A percentile compares a stretch with the other conserved stretches of the same genome.
Evolutionary conservation across 2,329 filamentous ascomycete species (phyloP).

Genomic region (Hirsutella thompsonii): DNA sequence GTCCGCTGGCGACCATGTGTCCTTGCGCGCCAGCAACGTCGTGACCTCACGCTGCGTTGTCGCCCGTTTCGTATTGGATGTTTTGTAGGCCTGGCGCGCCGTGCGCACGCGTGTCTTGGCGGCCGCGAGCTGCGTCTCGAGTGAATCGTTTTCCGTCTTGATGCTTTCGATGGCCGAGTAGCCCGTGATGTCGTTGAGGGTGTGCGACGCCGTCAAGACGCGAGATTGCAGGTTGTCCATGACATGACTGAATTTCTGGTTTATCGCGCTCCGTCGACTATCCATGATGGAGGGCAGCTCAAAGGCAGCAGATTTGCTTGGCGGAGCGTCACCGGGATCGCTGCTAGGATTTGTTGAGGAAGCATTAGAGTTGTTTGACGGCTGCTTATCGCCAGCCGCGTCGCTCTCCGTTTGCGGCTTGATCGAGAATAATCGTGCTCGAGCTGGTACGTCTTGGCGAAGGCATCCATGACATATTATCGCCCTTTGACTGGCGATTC

Average conservation of each 20-base stretch:
- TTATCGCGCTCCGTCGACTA: slow-evolving; percentile 18
- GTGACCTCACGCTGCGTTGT: slow-evolving; percentile 92
- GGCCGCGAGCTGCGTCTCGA: slow-evolving; percentile 43
- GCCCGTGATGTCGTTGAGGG: slow-evolving; percentile 86
- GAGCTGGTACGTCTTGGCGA: slow-evolving; percentile 9
- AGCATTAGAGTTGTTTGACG: background rate
- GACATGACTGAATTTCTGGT: slow-evolving; percentile 29
- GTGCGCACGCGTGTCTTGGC: slow-evolving; percentile 55
- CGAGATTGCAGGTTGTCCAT: slow-evolving; percentile 88
- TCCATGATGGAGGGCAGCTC: slow-evolving; percentile 21
- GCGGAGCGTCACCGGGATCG: background rate
- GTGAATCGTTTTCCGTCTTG: slow-evolving; percentile 61
- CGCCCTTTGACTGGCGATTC: background rate
- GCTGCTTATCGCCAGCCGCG: background rate
- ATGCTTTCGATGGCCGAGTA: slow-evolving; percentile 85
- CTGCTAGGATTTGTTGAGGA: background rate
- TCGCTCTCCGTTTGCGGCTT: slow-evolving; percentile 11
- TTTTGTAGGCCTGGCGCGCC: slow-evolving; percentile 65
- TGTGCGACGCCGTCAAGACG: slow-evolving; percentile 71
- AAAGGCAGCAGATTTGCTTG: background rate
- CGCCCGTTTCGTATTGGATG: slow-evolving; percentile 73
- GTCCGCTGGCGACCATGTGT: slow-evolving; percentile 76
- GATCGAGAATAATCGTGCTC: slow-evolving; percentile 14
- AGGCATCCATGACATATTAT: slow-evolving; percentile 10
- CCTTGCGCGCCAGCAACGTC: slow-evolving; percentile 82